Percentiles rank a stretch among this genome's conserved stretches.
These are phyloP conservation scores for Naganishia onofrii DNA, from an alignment of 768 basidiomycete genomes.

Conservation along the genomic window DNA sequence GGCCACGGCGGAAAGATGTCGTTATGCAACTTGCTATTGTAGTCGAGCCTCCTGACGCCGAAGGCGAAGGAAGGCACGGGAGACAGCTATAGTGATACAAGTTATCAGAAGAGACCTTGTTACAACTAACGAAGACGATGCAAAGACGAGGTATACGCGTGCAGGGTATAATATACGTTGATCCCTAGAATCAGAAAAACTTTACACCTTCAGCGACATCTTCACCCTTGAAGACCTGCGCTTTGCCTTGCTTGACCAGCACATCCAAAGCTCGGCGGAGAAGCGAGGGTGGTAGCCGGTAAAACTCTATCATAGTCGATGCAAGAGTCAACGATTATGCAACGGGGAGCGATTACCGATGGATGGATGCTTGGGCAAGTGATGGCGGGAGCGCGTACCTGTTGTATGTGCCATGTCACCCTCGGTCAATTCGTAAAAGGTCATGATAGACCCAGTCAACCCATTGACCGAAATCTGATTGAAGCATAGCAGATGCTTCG, in stretches of 20 bases:
- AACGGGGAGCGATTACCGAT: too few species aligned
- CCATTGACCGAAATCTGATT: slow-evolving; percentile 53
- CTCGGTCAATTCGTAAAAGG: slow-evolving; percentile 55
- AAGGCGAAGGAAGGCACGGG: neutral
- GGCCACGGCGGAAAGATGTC: neutral
- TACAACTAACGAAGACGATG: too few species aligned
- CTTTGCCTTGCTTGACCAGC: slow-evolving; percentile 53
- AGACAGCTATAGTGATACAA: neutral
- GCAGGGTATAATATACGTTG: neutral
- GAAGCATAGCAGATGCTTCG: neutral
- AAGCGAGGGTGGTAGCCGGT: slow-evolving; percentile 48
- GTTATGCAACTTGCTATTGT: slow-evolving; percentile 9
- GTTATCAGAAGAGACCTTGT: too few species aligned
- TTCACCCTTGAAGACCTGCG: slow-evolving; percentile 53
- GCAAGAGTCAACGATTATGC: too few species aligned
- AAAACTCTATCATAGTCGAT: slow-evolving; percentile 54
- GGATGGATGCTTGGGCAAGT: too few species aligned
- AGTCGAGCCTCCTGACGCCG: neutral
- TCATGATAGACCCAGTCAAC: slow-evolving; percentile 52
- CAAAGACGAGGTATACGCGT: neutral
- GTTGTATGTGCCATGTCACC: slow-evolving; percentile 51
- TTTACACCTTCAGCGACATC: slow-evolving; percentile 54
- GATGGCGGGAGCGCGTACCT: slow-evolving; percentile 32
- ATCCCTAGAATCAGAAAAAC: slow-evolving; percentile 41
- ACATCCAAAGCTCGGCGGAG: slow-evolving; percentile 52